A percentile compares a stretch with the other conserved stretches of the same genome.
Conservation (phyloP, 768 basidiomycete genomes). For the Lactifluus subvellereus region DNA sequence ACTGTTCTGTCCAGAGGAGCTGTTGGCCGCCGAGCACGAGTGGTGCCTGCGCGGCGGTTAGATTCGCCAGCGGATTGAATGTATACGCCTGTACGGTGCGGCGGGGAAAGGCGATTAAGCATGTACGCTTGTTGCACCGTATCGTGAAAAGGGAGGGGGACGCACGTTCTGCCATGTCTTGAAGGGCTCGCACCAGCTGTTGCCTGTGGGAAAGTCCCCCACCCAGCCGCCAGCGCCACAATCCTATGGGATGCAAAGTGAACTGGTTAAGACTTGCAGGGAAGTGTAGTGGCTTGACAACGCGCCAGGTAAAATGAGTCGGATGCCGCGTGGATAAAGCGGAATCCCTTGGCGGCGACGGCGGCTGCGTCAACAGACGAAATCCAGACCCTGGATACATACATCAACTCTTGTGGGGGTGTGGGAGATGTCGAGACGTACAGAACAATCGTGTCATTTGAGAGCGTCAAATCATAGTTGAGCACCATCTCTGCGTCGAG, state of each 20-base stretch:
- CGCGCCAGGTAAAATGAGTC: constrained; percentile 72
- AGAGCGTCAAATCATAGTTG: neutral
- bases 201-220: constrained; percentile 41
- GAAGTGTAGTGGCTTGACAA: neutral
- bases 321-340: constrained; percentile 61
- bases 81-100: constrained; percentile 45
- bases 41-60: constrained; percentile 41
- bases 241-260: constrained; percentile 35
- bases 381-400: constrained; percentile 56
- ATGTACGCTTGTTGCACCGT: neutral
- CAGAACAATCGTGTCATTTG: constrained; percentile 12
- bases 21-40: constrained; percentile 71
- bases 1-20: constrained; percentile 70
- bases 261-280: neutral
- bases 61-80: constrained; percentile 62
- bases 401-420: neutral
- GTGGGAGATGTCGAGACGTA: neutral
- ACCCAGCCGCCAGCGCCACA: constrained; percentile 72
- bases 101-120: too few relatives aligned
- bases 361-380: constrained; percentile 53
- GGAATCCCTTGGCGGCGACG: constrained; percentile 55
- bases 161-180: constrained; percentile 71
- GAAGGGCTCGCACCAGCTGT: constrained; percentile 75
- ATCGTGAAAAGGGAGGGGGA: neutral
- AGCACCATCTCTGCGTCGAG: neutral